A percentile compares a stretch with the other conserved stretches of the same genome.
Evolutionary conservation across 2,329 filamentous ascomycete genomes (phyloP).

Genomic region (Trichoderma gracile): DNA sequence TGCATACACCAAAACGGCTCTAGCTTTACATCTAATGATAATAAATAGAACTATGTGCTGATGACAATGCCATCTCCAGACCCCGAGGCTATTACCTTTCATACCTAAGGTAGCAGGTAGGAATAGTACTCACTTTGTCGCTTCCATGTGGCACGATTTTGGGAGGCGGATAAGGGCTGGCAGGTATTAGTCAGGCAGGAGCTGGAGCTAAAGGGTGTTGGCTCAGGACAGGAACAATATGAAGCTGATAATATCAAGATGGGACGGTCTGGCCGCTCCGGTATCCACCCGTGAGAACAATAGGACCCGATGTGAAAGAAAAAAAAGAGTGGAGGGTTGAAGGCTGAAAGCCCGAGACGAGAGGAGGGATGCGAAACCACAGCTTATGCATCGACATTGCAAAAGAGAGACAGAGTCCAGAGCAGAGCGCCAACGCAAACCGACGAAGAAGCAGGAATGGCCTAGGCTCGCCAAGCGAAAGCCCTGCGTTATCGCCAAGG

Average conservation of each 20-base stretch:
- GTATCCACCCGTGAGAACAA: neutral
- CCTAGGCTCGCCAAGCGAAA: too few relatives aligned
- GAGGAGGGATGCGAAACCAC: too few relatives aligned
- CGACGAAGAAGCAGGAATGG: too few relatives aligned
- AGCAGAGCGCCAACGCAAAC: too few relatives aligned
- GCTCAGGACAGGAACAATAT: slow-evolving; percentile 13
- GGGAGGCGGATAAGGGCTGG: neutral
- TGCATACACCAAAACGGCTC: neutral
- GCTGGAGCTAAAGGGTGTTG: neutral
- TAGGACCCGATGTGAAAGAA: neutral
- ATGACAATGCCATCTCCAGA: neutral
- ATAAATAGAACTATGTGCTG: slow-evolving; percentile 1
- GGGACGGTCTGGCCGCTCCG: neutral
- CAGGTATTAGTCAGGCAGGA: neutral
- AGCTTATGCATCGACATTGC: neutral
- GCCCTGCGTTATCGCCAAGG: too few relatives aligned
- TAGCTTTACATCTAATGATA: slow-evolving; percentile 11
- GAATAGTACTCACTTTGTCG: neutral
- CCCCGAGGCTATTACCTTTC: neutral
- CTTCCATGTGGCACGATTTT: neutral
- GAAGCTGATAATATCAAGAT: neutral
- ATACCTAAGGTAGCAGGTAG: too few relatives aligned
- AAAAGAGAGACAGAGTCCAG: neutral
- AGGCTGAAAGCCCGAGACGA: too few relatives aligned
- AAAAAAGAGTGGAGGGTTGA: neutral